Evolutionary conservation across 441 rosid genomes (phyloP).

Genomic region (Monsonia emarginata): DNA sequence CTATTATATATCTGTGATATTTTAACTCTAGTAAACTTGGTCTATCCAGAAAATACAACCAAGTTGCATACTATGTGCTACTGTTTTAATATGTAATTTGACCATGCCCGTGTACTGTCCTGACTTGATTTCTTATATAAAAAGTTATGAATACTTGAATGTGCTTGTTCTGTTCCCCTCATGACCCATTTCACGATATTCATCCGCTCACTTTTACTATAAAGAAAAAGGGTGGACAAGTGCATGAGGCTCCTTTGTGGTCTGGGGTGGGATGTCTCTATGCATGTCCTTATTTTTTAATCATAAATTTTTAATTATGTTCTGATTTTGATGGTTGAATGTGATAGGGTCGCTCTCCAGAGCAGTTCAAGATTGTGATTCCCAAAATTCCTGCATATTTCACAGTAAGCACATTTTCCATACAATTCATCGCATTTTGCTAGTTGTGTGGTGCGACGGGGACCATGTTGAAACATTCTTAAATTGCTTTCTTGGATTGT

Average conservation of each 20-base stretch:
- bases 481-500: not conserved
- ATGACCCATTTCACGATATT: not conserved
- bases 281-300: too few relatives aligned
- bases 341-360: slow-evolving; percentile 58
- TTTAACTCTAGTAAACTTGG: not conserved
- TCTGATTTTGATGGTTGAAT: slow-evolving; percentile 10
- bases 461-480: not conserved
- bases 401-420: slow-evolving; percentile 47
- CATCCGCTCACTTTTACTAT: not conserved
- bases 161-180: not conserved
- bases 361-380: slow-evolving; percentile 83
- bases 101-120: too few relatives aligned
- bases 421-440: not conserved
- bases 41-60: not conserved
- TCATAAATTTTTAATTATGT: not conserved
- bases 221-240: too few relatives aligned
- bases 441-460: not conserved
- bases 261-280: too few relatives aligned
- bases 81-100: too few relatives aligned
- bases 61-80: not conserved
- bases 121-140: not conserved
- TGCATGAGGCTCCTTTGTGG: too few relatives aligned
- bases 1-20: not conserved
- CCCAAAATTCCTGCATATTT: slow-evolving; percentile 89
- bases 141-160: not conserved